Percentiles rank a stretch among this genome's conserved stretches.
Conservation (phyloP, 768 basidiomycete genomes). For the Amanita subjunquillea region DNA sequence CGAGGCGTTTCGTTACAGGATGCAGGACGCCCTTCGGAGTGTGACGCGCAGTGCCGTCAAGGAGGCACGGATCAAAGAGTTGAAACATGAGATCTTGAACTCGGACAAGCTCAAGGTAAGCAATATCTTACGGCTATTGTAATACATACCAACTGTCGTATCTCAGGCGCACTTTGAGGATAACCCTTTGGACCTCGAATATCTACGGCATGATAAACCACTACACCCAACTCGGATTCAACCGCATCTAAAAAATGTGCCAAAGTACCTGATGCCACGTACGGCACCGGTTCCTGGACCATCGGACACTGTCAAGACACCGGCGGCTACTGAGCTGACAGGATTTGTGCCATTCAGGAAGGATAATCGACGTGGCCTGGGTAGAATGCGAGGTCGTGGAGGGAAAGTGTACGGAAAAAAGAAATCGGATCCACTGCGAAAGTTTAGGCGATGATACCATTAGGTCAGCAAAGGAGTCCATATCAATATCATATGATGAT, state of each 20-base stretch:
- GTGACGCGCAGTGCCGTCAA: slow-evolving; percentile 81
- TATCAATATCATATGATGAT: not conserved
- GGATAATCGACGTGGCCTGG: slow-evolving; percentile 24
- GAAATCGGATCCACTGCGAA: slow-evolving; percentile 77
- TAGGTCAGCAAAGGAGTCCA: no score
- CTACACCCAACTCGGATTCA: slow-evolving; percentile 85
- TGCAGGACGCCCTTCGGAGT: slow-evolving; percentile 89
- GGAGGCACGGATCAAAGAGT: slow-evolving; percentile 89
- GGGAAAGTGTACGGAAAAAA: slow-evolving; percentile 54
- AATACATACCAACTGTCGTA: not conserved
- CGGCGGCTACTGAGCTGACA: slow-evolving; percentile 22
- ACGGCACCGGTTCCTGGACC: slow-evolving; percentile 50
- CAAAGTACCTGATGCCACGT: slow-evolving; percentile 82
- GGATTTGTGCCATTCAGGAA: slow-evolving; percentile 75
- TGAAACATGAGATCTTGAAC: slow-evolving; percentile 88
- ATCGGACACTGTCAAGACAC: slow-evolving; percentile 14
- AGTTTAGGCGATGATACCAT: slow-evolving; percentile 38
- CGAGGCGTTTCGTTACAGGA: slow-evolving; percentile 94
- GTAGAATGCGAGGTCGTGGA: slow-evolving; percentile 47
- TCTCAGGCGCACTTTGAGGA: slow-evolving; percentile 93
- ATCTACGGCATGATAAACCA: slow-evolving; percentile 88
- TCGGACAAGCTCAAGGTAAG: slow-evolving; percentile 93
- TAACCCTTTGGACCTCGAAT: slow-evolving; percentile 89
- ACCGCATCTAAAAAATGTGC: slow-evolving; percentile 93
- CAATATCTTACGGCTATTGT: not conserved